Conservation (phyloP, 164 flowering plant species). For the Umbellularia californica region DNA sequence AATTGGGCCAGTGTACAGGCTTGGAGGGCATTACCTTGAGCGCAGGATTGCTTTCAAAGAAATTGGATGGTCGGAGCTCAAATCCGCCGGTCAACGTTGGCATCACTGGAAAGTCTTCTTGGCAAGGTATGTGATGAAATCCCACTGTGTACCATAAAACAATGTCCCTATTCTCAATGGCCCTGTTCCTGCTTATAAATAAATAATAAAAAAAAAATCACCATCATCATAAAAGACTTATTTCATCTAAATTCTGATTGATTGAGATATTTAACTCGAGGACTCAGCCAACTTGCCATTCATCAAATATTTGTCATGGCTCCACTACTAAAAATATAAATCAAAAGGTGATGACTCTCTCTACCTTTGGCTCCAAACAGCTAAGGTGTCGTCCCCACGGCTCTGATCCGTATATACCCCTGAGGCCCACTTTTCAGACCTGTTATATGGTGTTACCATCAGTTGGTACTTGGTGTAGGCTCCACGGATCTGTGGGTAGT, state of each 20-base stretch:
- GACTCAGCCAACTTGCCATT: no score
- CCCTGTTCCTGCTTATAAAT: slow-evolving; percentile 19
- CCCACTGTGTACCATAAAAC: slow-evolving; percentile 29
- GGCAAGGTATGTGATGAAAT: slow-evolving; percentile 27
- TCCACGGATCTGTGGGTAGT: slow-evolving; percentile 37
- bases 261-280: no score
- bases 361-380: slow-evolving; percentile 23
- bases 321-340: no score
- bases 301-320: no score
- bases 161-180: slow-evolving; percentile 23
- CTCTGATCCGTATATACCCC: slow-evolving; percentile 33
- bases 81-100: slow-evolving; percentile 32
- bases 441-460: slow-evolving; percentile 50
- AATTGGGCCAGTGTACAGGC: not conserved
- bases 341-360: no score
- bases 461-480: slow-evolving; percentile 34
- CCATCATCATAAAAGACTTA: not conserved
- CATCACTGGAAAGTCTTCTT: slow-evolving; percentile 31
- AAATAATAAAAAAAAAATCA: not conserved
- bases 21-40: not conserved
- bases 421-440: slow-evolving; percentile 47
- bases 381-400: slow-evolving; percentile 41
- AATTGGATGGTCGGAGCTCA: slow-evolving; percentile 37
- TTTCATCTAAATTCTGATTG: not conserved
- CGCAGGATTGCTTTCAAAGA: slow-evolving; percentile 39